Base-by-base conservation (phyloP, 2,329 filamentous ascomycete species). In the Drechslerella coelobrocha region DNA sequence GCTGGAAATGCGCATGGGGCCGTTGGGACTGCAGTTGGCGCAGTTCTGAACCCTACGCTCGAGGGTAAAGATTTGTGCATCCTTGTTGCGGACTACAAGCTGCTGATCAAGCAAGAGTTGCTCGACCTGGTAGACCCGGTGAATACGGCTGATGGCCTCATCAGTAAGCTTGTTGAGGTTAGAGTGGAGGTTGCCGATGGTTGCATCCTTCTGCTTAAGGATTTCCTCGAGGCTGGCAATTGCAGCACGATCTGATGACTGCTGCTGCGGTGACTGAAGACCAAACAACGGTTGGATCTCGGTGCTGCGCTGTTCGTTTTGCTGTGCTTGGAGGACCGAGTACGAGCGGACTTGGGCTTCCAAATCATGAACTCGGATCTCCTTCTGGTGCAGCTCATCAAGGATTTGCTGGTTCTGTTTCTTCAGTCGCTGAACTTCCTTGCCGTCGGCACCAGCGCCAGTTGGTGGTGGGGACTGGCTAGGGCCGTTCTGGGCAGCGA, bases 161-260 rank as follows among this genome's bases (percentile, higher is more conserved):
- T 72, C 68, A 21, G 68, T 72, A 26, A 72, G 55, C 19, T 61
- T 72, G 55, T 65, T 72, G 55, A 72, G 68, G 27, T 66, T 65
- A 39, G 19, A 27, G 68, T 72, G 68, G 3, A 72, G 55, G 55
- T 66, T 66, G 45, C 39, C 53, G 21, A 72, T 66, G n/a, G 68
- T 66, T 14, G 14, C 8, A 24, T 72, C 68, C 55, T 72, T 72
- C 27, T 72, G 68, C 54, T 47, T 66, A 47, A 72, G 54, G 27
- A 72, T 61, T 10, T 65, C 68, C 23, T 72, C 68, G 7, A 72
- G 61, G 21, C 65, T 61, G 24, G 31, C 50, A 55, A 66, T 66
- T 14, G 54, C 39, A 14, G 45, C 39, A 9, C 54, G 55, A 50
- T 66, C 61, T 3, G 21, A n/a, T 37, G 2, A 34, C 21, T 23